These are phyloP conservation scores for Ilex asprella DNA, from an alignment of 257 asterid genomes.

Conservation along the genomic window DNA sequence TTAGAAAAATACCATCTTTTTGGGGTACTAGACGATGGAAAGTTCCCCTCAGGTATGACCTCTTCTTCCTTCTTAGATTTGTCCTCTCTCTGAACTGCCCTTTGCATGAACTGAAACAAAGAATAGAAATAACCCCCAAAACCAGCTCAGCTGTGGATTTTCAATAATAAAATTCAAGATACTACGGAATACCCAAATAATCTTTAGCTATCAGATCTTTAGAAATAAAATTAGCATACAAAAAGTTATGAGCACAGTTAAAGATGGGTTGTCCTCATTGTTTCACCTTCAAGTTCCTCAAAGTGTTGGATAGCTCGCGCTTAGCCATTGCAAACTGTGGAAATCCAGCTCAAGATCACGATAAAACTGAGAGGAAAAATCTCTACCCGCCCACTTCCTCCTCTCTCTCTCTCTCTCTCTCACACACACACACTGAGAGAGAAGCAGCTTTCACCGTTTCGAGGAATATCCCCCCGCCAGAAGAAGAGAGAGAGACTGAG, in stretches of 20 bases:
- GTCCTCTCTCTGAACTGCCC: slow-evolving; percentile 65
- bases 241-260: not conserved
- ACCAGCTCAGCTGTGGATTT: not conserved
- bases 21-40: slow-evolving; percentile 33
- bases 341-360: not conserved
- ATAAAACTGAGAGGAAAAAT: not conserved
- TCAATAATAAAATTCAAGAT: not conserved
- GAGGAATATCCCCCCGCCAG: too few species aligned
- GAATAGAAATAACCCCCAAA: not conserved
- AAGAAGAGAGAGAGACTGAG: too few species aligned
- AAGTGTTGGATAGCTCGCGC: slow-evolving; percentile 74
- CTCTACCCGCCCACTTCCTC: too few species aligned
- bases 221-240: not conserved
- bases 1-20: slow-evolving; percentile 56
- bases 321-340: slow-evolving; percentile 57
- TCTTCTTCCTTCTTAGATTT: slow-evolving; percentile 38
- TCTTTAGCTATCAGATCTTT: not conserved
- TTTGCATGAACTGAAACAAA: slow-evolving; percentile 77
- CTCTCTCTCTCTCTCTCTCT: too few species aligned
- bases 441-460: too few species aligned
- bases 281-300: slow-evolving; percentile 84
- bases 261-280: not conserved
- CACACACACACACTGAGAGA: too few species aligned
- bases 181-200: not conserved
- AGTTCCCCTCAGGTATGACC: slow-evolving; percentile 42